These are phyloP conservation scores for Quercus lobata DNA, from an alignment of 331 rosid genomes.

Conservation along the genomic window DNA sequence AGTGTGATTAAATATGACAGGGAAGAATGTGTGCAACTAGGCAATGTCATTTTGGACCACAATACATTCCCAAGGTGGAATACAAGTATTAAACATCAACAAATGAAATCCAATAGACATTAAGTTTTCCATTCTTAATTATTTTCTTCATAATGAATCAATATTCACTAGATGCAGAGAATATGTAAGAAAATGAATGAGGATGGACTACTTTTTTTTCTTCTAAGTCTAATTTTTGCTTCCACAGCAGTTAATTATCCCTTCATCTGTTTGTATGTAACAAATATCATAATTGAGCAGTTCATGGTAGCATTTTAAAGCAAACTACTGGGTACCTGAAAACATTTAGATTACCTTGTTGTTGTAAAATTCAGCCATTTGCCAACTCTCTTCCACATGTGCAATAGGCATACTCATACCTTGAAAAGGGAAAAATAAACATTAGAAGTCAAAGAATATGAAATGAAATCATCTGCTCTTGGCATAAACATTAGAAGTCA, in stretches of 20 bases:
- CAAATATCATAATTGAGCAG: not conserved
- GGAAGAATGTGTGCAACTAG: not conserved
- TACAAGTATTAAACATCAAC: not conserved
- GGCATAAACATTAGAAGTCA: not conserved
- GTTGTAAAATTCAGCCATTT: conserved; percentile 95
- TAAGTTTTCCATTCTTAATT: not conserved
- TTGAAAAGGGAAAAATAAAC: conserved; percentile 28
- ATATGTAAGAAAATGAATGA: not conserved
- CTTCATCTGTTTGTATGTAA: not conserved
- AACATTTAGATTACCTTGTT: conserved; percentile 69
- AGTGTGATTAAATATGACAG: not conserved
- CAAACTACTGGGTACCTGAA: conserved; percentile 12
- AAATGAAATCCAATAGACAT: not conserved
- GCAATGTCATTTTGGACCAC: not conserved
- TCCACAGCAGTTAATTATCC: not conserved
- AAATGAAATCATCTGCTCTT: not conserved
- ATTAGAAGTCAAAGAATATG: not conserved
- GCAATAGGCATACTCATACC: conserved; percentile 99
- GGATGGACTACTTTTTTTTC: not conserved
- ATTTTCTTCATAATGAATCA: not conserved
- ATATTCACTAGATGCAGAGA: not conserved
- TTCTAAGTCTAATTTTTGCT: not conserved
- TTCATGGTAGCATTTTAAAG: conserved; percentile 3
- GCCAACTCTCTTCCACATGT: conserved; percentile 99
- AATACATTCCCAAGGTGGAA: not conserved